phyloP scores from a whole-genome alignment of 768 basidiomycete genomes.

The Glaciozyma martinii region DNA sequence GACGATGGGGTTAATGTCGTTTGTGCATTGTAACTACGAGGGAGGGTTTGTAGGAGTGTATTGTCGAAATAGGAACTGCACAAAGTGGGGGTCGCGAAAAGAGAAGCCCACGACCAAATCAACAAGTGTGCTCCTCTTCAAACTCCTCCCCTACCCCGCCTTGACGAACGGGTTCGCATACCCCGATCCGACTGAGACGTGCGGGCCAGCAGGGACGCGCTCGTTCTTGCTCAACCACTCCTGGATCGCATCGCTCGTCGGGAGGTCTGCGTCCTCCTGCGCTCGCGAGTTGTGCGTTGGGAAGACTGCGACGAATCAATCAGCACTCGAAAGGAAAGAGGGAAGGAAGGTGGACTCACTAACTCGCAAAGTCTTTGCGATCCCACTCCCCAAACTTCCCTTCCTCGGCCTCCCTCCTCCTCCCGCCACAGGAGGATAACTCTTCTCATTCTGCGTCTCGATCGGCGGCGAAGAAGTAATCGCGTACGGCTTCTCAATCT shows the following conservation, averaged over 20 bases:
- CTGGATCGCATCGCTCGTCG: neutral
- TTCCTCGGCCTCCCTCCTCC: neutral
- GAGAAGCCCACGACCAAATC: too few species aligned
- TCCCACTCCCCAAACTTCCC: constrained; percentile 17
- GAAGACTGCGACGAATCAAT: neutral
- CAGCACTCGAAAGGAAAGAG: neutral
- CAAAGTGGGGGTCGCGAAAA: too few species aligned
- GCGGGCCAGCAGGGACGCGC: neutral
- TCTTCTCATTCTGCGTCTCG: neutral
- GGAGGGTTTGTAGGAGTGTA: too few species aligned
- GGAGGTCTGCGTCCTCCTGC: neutral
- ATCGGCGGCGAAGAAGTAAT: too few species aligned
- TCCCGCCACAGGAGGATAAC: constrained; percentile 2
- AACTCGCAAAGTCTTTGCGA: constrained; percentile 17
- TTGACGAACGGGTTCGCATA: neutral
- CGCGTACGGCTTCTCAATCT: too few species aligned
- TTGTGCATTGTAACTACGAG: too few species aligned
- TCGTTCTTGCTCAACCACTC: neutral
- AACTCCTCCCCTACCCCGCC: too few species aligned
- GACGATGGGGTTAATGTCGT: too few species aligned
- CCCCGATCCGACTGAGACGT: neutral
- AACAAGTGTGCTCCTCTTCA: too few species aligned
- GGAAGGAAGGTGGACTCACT: constrained; percentile 3
- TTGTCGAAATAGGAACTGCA: too few species aligned
- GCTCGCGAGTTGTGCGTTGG: neutral